phyloP scores from a whole-genome alignment of 768 basidiomycete species.

The Aureoboletus auriporus region DNA sequence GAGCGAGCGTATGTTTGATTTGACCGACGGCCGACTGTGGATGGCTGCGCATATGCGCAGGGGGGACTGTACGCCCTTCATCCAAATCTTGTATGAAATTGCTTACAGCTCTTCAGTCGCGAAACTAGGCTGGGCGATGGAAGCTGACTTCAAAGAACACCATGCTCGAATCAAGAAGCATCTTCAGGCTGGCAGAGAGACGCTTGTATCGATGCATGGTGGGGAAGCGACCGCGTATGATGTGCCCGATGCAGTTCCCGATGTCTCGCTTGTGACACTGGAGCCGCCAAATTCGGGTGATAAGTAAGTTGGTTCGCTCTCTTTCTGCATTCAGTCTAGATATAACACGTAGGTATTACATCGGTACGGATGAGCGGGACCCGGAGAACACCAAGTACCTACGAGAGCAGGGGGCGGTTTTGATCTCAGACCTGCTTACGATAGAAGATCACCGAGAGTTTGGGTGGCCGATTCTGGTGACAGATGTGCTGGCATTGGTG shows the following conservation, averaged over 20 bases:
- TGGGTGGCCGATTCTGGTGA: constrained; percentile 40
- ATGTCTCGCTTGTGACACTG: constrained; percentile 17
- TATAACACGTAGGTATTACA: constrained; percentile 24
- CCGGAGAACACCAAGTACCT: constrained; percentile 30
- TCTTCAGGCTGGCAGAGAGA: constrained; percentile 14
- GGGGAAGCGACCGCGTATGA: constrained; percentile 15
- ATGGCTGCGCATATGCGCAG: constrained; percentile 44
- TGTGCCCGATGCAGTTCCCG: constrained; percentile 18
- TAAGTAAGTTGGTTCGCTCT: constrained; percentile 9
- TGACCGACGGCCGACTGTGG: constrained; percentile 34
- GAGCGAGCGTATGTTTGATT: constrained; percentile 27
- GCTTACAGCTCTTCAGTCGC: constrained; percentile 19
- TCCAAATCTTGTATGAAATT: not conserved
- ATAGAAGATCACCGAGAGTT: constrained; percentile 34
- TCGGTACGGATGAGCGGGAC: constrained; percentile 42
- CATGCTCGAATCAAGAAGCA: constrained; percentile 29
- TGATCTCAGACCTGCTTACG: constrained; percentile 41
- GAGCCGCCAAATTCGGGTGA: constrained; percentile 23
- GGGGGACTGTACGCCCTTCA: constrained; percentile 34
- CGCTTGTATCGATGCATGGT: constrained; percentile 20
- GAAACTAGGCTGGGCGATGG: constrained; percentile 33
- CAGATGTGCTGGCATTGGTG: constrained; percentile 39
- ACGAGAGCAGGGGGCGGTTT: constrained; percentile 34
- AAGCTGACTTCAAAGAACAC: constrained; percentile 29
- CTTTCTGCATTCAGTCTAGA: not conserved